A percentile compares a stretch with the other conserved stretches of the same genome.
These are phyloP conservation scores for Flagelloscypha sp. DNA, from an alignment of 768 basidiomycete genomes.

Conservation along the genomic window DNA sequence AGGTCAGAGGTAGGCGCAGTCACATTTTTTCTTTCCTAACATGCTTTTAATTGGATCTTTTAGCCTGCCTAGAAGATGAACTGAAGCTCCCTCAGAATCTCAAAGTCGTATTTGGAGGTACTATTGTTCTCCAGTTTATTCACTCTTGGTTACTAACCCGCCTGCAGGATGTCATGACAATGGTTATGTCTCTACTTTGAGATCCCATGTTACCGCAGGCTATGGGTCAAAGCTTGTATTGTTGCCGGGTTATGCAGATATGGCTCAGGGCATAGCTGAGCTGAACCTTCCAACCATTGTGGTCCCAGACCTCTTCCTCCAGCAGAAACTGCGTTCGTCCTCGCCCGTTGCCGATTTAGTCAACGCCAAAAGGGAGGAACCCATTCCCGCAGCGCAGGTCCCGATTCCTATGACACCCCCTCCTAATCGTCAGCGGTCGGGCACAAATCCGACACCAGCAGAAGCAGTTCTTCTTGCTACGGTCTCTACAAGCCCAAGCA, in stretches of 20 bases:
- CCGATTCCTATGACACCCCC: constrained; percentile 4
- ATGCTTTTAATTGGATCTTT: constrained; percentile 9
- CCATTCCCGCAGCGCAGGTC: constrained; percentile 1
- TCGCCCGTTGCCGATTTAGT: constrained; percentile 8
- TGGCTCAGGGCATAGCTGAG: constrained; percentile 51
- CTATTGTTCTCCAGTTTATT: constrained; percentile 8
- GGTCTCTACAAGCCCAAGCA: constrained; percentile 21
- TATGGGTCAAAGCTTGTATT: constrained; percentile 57
- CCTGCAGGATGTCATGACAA: constrained; percentile 60
- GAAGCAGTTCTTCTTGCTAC: constrained; percentile 9
- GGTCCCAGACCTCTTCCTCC: constrained; percentile 52
- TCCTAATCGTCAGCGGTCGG: constrained; percentile 1
- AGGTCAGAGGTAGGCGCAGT: constrained; percentile 56
- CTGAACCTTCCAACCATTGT: constrained; percentile 46
- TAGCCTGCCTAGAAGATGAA: constrained; percentile 33
- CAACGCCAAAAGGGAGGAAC: not conserved
- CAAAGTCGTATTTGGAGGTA: constrained; percentile 64
- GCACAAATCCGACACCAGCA: constrained; percentile 8
- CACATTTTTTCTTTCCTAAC: not conserved
- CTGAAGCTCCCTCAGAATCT: constrained; percentile 50
- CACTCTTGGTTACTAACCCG: constrained; percentile 1
- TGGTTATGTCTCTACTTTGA: constrained; percentile 57
- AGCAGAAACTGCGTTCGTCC: constrained; percentile 38
- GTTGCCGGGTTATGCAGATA: constrained; percentile 53
- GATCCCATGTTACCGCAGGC: constrained; percentile 57